Evolutionary conservation across 2,329 filamentous ascomycete species (phyloP).

Genomic region (Stylonectria norvegica): DNA sequence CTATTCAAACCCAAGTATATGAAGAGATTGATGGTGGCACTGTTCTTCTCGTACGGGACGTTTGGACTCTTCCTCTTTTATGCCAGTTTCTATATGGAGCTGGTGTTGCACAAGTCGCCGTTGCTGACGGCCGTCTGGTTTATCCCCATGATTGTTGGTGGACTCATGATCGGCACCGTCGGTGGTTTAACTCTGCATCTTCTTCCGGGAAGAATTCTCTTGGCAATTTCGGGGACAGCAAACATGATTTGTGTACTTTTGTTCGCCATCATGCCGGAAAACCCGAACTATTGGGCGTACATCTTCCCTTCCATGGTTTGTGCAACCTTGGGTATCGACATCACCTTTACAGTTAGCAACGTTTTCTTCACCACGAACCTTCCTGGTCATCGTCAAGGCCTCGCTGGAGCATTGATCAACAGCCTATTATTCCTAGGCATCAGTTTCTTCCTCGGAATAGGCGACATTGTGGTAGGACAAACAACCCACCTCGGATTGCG

Average conservation of each 20-base stretch:
- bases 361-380: conserved; percentile 65
- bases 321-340: conserved; percentile 62
- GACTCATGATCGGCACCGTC: conserved; percentile 51
- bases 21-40: conserved; percentile 51
- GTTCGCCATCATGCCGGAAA: conserved; percentile 53
- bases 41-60: conserved; percentile 49
- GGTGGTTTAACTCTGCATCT: conserved; percentile 56
- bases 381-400: conserved; percentile 55
- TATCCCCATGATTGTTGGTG: conserved; percentile 55
- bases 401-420: conserved; percentile 64
- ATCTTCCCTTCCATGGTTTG: conserved; percentile 60
- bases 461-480: conserved; percentile 51
- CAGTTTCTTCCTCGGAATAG: conserved; percentile 60
- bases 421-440: conserved; percentile 60
- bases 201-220: conserved; percentile 50
- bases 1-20: conserved; percentile 58
- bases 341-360: conserved; percentile 63
- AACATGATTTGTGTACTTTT: conserved; percentile 50
- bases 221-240: conserved; percentile 50
- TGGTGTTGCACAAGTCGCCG: conserved; percentile 49
- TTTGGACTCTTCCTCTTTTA: conserved; percentile 64
- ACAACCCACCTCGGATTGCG: conserved; percentile 37
- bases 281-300: conserved; percentile 60
- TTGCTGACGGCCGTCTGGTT: conserved; percentile 58
- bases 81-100: conserved; percentile 58